phyloP scores from a whole-genome alignment of 352 stramenopile genomes.

The Pythium graminicola region DNA sequence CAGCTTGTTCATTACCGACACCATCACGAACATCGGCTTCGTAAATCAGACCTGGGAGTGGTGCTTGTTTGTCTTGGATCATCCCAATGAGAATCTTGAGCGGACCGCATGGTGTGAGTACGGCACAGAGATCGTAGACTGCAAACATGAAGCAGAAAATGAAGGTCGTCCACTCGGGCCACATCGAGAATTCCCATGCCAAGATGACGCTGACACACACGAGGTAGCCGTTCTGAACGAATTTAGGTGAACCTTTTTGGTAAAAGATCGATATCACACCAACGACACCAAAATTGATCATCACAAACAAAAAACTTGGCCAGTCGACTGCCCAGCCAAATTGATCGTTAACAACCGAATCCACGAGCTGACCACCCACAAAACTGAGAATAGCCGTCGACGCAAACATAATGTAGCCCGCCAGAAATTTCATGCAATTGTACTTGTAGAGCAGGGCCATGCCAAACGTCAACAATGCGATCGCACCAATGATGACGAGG shows the following conservation, averaged over 20 bases:
- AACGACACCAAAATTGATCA: constrained; percentile 91
- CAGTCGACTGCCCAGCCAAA: constrained; percentile 56
- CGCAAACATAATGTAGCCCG: constrained; percentile 89
- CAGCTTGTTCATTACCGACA: constrained; percentile 19
- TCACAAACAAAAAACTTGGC: constrained; percentile 63
- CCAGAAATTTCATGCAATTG: constrained; percentile 81
- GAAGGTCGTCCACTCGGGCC: constrained; percentile 94
- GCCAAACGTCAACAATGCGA: constrained; percentile 79
- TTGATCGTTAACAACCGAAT: constrained; percentile 59
- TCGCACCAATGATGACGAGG: constrained; percentile 84
- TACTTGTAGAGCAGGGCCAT: constrained; percentile 89
- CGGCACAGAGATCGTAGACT: constrained; percentile 98
- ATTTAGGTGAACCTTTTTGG: constrained; percentile 71
- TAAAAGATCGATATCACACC: constrained; percentile 89
- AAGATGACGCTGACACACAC: constrained; percentile 96
- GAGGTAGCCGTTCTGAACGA: constrained; percentile 93
- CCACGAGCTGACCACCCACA: constrained; percentile 79
- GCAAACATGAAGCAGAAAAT: constrained; percentile 92
- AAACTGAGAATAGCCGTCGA: constrained; percentile 81
- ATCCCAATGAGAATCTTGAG: constrained; percentile 94
- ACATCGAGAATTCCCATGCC: constrained; percentile 96
- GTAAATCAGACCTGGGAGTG: constrained; percentile 94
- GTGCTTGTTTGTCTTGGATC: constrained; percentile 86
- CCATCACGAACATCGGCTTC: constrained; percentile 87
- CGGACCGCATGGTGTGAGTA: constrained; percentile 98